Evolutionary conservation across 768 basidiomycete species (phyloP).

Genomic region (Hericium rajendrae): DNA sequence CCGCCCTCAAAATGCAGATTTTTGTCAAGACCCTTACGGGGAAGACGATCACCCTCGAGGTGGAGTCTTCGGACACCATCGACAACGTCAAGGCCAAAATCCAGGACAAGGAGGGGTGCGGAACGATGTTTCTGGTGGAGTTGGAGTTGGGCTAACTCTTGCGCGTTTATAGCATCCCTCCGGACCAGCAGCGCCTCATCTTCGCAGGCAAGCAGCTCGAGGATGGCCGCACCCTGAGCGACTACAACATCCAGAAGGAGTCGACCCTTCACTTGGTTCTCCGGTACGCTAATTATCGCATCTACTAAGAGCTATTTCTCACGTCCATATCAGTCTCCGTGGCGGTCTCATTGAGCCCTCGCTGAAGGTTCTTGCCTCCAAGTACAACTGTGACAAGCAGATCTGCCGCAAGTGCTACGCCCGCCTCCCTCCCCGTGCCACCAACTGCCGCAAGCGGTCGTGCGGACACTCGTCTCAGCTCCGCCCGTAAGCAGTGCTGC

Average conservation of each 20-base stretch:
- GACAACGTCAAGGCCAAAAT: constrained; percentile 89
- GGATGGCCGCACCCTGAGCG: constrained; percentile 91
- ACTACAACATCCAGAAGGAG: constrained; percentile 99
- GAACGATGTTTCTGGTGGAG: not conserved
- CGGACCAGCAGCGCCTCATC: constrained; percentile 91
- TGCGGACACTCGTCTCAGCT: constrained; percentile 89
- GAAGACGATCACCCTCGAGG: constrained; percentile 98
- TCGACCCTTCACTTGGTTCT: constrained; percentile 96
- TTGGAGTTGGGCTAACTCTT: not conserved
- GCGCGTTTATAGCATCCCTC: constrained; percentile 56
- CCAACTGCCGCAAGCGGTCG: constrained; percentile 95
- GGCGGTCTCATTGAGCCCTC: constrained; percentile 99
- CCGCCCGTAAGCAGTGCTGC: constrained; percentile 59
- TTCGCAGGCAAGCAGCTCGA: constrained; percentile 99
- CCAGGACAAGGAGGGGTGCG: constrained; percentile 69
- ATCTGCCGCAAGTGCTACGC: constrained; percentile 99
- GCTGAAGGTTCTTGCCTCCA: constrained; percentile 90
- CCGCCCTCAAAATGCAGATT: constrained; percentile 34
- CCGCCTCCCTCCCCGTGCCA: constrained; percentile 96
- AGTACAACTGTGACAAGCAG: constrained; percentile 99
- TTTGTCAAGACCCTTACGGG: constrained; percentile 89
- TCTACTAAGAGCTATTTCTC: not conserved
- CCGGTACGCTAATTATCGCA: constrained; percentile 44
- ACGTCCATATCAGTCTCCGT: constrained; percentile 54
- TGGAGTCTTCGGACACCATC: constrained; percentile 93